phyloP scores from a whole-genome alignment of 2,329 filamentous ascomycete genomes.

The Alternaria sp. region DNA sequence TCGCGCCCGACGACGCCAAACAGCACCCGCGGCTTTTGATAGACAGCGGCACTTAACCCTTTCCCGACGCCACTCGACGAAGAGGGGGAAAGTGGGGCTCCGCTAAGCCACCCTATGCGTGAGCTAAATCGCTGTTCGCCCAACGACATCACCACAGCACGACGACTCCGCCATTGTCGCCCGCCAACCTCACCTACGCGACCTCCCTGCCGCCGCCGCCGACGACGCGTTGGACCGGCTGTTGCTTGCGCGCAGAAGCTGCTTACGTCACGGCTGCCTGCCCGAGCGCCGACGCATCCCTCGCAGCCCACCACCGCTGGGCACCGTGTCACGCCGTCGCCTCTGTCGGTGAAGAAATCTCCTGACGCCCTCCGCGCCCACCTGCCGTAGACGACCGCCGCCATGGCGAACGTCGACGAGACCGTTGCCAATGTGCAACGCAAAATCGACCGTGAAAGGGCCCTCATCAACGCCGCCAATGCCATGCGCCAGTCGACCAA shows the following conservation, averaged over 20 bases:
- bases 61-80: slow-evolving; percentile 27
- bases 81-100: slow-evolving; percentile 26
- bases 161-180: slow-evolving; percentile 27
- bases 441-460: slow-evolving; percentile 98
- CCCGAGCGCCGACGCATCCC: slow-evolving; percentile 32
- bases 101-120: slow-evolving; percentile 36
- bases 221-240: slow-evolving; percentile 11
- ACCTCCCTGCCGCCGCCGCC: slow-evolving; percentile 10
- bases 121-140: slow-evolving; percentile 31
- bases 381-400: slow-evolving; percentile 19
- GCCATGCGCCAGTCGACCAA: slow-evolving; percentile 95
- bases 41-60: slow-evolving; percentile 9
- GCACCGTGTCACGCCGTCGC: slow-evolving; percentile 32
- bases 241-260: slow-evolving; percentile 9
- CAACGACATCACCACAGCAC: slow-evolving; percentile 32
- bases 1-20: slow-evolving; percentile 2
- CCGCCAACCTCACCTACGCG: slow-evolving; percentile 10
- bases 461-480: slow-evolving; percentile 90
- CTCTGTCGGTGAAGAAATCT: slow-evolving; percentile 35
- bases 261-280: slow-evolving; percentile 26
- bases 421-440: slow-evolving; percentile 81
- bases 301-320: slow-evolving; percentile 32
- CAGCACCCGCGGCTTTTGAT: slow-evolving; percentile 1
- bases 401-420: slow-evolving; percentile 66
- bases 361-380: slow-evolving; percentile 31